These are phyloP conservation scores for Suhomyces emberorum DNA, from an alignment of 805 yeast species.

Conservation along the genomic window DNA sequence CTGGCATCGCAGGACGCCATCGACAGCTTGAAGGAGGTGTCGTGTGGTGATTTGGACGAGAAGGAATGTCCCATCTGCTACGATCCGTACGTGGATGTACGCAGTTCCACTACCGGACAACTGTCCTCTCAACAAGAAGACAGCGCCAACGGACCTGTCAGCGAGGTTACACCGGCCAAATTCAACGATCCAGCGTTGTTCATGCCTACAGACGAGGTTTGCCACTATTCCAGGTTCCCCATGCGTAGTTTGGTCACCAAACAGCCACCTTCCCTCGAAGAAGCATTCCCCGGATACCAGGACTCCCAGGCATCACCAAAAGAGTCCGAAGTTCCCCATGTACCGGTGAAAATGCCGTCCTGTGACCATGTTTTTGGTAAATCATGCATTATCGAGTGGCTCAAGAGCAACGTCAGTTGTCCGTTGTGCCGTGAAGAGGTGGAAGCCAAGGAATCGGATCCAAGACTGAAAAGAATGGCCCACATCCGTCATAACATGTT, in stretches of 20 bases:
- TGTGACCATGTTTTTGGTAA: constrained; percentile 42
- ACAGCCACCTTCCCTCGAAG: constrained; percentile 17
- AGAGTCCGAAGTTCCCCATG: constrained; percentile 18
- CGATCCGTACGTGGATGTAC: constrained; percentile 26
- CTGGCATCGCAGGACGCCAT: constrained; percentile 40
- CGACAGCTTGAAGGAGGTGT: constrained; percentile 27
- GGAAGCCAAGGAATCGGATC: constrained; percentile 21
- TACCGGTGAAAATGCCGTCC: constrained; percentile 40
- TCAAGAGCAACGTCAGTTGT: constrained; percentile 37
- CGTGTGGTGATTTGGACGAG: constrained; percentile 12
- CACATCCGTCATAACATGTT: constrained; percentile 13
- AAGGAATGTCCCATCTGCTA: constrained; percentile 41
- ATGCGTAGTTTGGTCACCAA: constrained; percentile 20
- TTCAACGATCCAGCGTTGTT: constrained; percentile 34
- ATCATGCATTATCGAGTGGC: constrained; percentile 41
- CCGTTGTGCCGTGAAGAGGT: constrained; percentile 42
- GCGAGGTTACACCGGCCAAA: too few relatives aligned
- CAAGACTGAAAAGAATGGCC: constrained; percentile 11
- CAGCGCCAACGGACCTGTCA: too few relatives aligned
- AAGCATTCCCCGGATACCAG: constrained; percentile 26
- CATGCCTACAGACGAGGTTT: constrained; percentile 29
- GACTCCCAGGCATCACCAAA: constrained; percentile 11
- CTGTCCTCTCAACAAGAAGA: background rate
- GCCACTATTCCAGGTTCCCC: constrained; percentile 27
- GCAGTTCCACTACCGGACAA: background rate